A percentile compares a stretch with the other conserved stretches of the same genome.
Evolutionary conservation across 805 yeast genomes (phyloP).

Genomic region (Metschnikowia lochheadii): DNA sequence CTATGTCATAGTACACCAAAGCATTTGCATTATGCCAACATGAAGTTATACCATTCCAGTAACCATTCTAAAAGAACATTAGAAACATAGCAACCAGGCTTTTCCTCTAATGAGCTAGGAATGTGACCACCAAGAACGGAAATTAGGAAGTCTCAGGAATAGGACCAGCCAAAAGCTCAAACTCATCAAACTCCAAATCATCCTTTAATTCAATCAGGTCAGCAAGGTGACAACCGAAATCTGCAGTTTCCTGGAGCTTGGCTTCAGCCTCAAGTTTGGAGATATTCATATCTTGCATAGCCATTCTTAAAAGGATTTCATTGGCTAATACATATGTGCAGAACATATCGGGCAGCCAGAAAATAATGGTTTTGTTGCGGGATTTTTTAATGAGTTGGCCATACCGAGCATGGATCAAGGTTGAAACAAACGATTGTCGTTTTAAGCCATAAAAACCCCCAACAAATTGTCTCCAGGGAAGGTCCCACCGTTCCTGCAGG

Average conservation of each 20-base stretch:
- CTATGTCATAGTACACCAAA: too few relatives aligned
- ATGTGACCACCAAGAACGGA: neutral
- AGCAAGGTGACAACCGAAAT: slow-evolving; percentile 41
- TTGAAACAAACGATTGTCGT: slow-evolving; percentile 51
- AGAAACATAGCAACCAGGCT: too few relatives aligned
- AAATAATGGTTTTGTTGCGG: slow-evolving; percentile 44
- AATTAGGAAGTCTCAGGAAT: neutral
- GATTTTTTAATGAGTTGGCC: slow-evolving; percentile 22
- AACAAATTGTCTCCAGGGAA: slow-evolving; percentile 43
- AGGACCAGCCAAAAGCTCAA: slow-evolving; percentile 2
- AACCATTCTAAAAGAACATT: too few relatives aligned
- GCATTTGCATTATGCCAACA: too few relatives aligned
- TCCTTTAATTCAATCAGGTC: slow-evolving; percentile 29
- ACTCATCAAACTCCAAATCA: slow-evolving; percentile 22
- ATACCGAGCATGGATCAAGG: slow-evolving; percentile 27
- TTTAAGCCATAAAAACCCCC: slow-evolving; percentile 62
- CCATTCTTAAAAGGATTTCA: slow-evolving; percentile 52
- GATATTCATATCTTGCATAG: slow-evolving; percentile 41
- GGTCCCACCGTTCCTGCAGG: slow-evolving; percentile 40
- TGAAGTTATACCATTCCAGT: too few relatives aligned
- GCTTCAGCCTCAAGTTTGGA: slow-evolving; percentile 44
- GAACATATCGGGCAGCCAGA: slow-evolving; percentile 60
- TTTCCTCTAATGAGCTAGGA: too few relatives aligned
- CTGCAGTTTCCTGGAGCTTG: slow-evolving; percentile 43
- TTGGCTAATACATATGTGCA: slow-evolving; percentile 58